Conservation (phyloP, 2,329 filamentous ascomycete species). For the Botryotinia convoluta region DNA sequence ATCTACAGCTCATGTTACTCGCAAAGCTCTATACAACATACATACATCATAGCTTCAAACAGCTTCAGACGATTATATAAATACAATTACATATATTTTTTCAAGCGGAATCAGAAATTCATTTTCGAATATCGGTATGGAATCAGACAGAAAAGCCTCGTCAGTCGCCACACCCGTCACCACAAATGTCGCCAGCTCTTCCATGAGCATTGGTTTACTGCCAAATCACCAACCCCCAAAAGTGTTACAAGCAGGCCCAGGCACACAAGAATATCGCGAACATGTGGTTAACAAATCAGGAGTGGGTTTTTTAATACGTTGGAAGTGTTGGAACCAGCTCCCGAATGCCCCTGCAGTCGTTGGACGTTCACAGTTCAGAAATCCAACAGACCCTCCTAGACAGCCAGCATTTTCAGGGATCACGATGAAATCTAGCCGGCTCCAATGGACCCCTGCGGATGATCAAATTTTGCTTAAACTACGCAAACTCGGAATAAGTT, state of each 20-base stretch:
- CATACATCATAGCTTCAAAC: not conserved
- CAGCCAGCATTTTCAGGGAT: not conserved
- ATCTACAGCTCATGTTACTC: not conserved
- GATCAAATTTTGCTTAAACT: not conserved
- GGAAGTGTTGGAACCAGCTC: not conserved
- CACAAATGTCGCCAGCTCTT: not conserved
- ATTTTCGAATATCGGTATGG: not conserved
- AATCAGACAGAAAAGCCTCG: not conserved
- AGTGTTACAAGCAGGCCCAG: not conserved
- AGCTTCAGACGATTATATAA: not conserved
- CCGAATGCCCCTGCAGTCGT: not conserved
- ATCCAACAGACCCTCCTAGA: not conserved
- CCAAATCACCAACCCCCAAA: not conserved
- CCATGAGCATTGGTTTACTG: not conserved
- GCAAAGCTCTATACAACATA: not conserved
- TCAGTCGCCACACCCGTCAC: not conserved
- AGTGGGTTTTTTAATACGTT: not conserved
- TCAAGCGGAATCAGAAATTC: not conserved
- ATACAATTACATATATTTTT: not conserved
- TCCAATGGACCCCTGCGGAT: not conserved
- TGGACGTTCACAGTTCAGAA: not conserved
- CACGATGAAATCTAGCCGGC: not conserved
- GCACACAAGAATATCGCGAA: not conserved
- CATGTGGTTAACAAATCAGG: not conserved
- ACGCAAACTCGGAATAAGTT: not conserved